Base-by-base conservation (phyloP, 2,329 filamentous ascomycete genomes). In the Rhynchosporium agropyri region DNA sequence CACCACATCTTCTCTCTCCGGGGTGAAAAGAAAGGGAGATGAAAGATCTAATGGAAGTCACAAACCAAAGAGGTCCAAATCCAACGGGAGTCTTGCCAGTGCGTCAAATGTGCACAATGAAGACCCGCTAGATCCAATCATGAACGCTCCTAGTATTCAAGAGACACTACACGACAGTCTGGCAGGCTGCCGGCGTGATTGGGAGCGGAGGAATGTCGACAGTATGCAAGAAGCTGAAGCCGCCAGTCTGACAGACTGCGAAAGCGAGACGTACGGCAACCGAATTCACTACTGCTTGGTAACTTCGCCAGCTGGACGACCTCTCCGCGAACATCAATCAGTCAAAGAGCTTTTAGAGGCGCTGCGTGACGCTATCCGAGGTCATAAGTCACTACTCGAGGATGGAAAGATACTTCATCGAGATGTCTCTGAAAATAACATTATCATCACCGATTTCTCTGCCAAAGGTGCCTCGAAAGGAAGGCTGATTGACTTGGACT, bases 361-460 rank as follows among this genome's bases (percentile, higher is more conserved):
- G 62, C 72, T 13, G 73, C 57, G 74, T n/a, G 38, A 66, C 64
- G 50, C 59, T 50, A 64, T 66, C 38, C 33, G 38, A 54, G 76
- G 69, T n/a, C 73, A 79, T 58, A 69, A 63, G n/a, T 76, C 72
- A 15, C 67, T 79, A 0, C 74, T 75, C 36, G 12, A 69, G 0
- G 60, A 73, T 4, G 71, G 73, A 10, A 69, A 55, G 55, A 77
- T 78, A 58, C 71, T 79, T 8, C 73, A 79, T 62, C 68, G 68
- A 38, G 74, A 78, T 43, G 73, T 79, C 13, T 79, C 74, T 0
- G 65, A 72, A 1, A 70, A 73, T n/a, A 79, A 77, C 55, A 75
- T 79, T 20, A 76, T 79, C 36, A 75, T 79, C 13, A 69, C 54
- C 1, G 15, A 67, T 50, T 12, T 38, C 38, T 0, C 51, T 60